Evolutionary conservation across 2,329 filamentous ascomycete genomes (phyloP).

Genomic region (Metarhizium humberi): DNA sequence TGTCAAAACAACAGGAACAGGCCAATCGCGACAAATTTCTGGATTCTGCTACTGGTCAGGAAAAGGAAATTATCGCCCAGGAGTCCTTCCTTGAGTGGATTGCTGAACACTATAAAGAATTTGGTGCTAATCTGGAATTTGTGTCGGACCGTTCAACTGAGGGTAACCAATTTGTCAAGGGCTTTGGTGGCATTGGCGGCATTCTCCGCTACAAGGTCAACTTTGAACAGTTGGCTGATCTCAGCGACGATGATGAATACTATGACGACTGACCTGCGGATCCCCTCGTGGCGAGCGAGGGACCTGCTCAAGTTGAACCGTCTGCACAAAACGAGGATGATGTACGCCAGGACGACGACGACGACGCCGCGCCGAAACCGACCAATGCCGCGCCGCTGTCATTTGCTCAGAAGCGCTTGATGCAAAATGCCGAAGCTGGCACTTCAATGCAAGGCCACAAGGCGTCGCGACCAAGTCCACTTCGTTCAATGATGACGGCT

Average conservation of each 20-base stretch:
- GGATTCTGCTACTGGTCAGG: constrained; percentile 90
- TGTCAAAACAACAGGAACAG: constrained; percentile 68
- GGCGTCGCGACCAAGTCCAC: constrained; percentile 55
- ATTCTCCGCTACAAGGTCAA: constrained; percentile 99
- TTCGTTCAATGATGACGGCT: constrained; percentile 58
- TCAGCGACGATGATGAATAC: constrained; percentile 91
- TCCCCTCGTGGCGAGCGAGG: constrained; percentile 83
- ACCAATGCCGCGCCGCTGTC: constrained; percentile 35
- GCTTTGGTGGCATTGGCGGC: constrained; percentile 96
- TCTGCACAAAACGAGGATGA: constrained; percentile 33
- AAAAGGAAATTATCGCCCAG: constrained; percentile 89
- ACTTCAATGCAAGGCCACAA: constrained; percentile 34
- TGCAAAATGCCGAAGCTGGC: constrained; percentile 36
- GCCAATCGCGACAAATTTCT: constrained; percentile 74
- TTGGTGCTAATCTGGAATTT: constrained; percentile 90
- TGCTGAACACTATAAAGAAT: constrained; percentile 96
- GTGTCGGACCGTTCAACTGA: constrained; percentile 96
- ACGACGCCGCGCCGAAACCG: constrained; percentile 29
- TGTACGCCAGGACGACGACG: constrained; percentile 29
- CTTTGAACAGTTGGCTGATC: constrained; percentile 95
- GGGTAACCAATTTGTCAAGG: constrained; percentile 99
- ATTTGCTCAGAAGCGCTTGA: constrained; percentile 36
- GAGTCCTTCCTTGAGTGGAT: constrained; percentile 99
- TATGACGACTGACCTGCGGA: constrained; percentile 88
- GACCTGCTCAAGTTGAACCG: constrained; percentile 56